A percentile compares a stretch with the other conserved stretches of the same genome.
Conservation (phyloP, 192 early-diverging fungal genomes). For the Backusella psychrophila region DNA sequence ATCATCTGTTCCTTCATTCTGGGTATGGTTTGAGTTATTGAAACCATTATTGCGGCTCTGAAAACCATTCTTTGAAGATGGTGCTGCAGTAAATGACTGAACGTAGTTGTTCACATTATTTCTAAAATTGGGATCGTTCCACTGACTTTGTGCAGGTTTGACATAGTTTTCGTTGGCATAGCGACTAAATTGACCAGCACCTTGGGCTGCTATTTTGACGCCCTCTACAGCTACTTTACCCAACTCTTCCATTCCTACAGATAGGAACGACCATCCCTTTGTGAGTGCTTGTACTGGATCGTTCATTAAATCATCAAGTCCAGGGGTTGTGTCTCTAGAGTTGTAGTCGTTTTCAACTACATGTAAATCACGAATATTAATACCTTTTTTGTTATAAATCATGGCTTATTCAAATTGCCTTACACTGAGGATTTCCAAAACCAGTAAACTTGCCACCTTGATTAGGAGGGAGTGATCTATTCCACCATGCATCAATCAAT, state of each 20-base stretch:
- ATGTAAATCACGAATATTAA: not conserved
- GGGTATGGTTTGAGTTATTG: constrained; percentile 10
- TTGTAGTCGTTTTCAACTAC: constrained; percentile 20
- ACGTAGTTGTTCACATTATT: constrained; percentile 62
- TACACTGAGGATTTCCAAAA: constrained; percentile 60
- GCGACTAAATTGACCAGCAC: constrained; percentile 40
- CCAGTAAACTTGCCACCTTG: constrained; percentile 79
- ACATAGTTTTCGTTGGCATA: constrained; percentile 65
- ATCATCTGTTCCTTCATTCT: constrained; percentile 22
- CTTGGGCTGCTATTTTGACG: constrained; percentile 47
- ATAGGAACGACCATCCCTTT: constrained; percentile 67
- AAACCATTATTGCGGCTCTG: constrained; percentile 12
- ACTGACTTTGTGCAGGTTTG: constrained; percentile 57
- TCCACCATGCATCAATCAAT: not conserved
- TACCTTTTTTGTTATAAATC: not conserved
- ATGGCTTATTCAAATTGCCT: not conserved
- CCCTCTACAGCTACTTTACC: constrained; percentile 43
- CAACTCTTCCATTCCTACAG: constrained; percentile 48
- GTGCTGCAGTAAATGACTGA: constrained; percentile 52
- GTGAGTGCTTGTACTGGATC: constrained; percentile 65
- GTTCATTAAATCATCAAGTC: constrained; percentile 62
- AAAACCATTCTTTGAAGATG: not conserved
- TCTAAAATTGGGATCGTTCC: constrained; percentile 66
- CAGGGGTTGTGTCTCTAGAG: constrained; percentile 28
- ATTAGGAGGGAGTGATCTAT: constrained; percentile 50